Conservation (phyloP, 2,329 filamentous ascomycete genomes). For the Pseudonectria buxi region DNA sequence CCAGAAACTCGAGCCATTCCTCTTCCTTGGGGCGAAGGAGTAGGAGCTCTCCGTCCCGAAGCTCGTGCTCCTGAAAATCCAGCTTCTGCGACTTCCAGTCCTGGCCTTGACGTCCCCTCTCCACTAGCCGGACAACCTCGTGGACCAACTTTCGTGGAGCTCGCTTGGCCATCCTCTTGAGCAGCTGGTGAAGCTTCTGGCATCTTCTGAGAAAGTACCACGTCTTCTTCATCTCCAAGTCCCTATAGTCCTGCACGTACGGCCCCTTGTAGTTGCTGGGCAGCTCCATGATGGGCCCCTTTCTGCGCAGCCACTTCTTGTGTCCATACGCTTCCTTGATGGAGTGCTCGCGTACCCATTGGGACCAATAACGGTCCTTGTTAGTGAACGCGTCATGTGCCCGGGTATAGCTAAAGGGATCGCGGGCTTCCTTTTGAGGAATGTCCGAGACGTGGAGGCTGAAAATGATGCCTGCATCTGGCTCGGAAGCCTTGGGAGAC, state of each 20-base stretch:
- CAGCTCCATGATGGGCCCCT: conserved; percentile 16
- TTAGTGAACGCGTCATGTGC: conserved; percentile 16
- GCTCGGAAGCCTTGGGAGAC: conserved; percentile 3
- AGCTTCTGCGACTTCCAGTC: neutral
- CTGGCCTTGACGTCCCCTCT: conserved; percentile 6
- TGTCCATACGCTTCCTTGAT: conserved; percentile 12
- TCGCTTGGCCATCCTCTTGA: conserved; percentile 9
- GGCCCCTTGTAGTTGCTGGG: conserved; percentile 20
- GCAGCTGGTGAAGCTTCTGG: conserved; percentile 7
- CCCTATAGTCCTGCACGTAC: conserved; percentile 12
- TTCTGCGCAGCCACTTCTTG: conserved; percentile 1
- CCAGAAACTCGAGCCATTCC: conserved; percentile 17
- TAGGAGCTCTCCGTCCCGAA: neutral
- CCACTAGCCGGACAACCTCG: conserved; percentile 4
- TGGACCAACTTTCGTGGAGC: conserved; percentile 14
- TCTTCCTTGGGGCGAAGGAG: conserved; percentile 18
- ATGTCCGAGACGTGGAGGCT: conserved; percentile 12
- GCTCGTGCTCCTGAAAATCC: conserved; percentile 11
- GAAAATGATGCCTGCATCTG: conserved; percentile 18
- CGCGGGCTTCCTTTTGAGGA: conserved; percentile 17
- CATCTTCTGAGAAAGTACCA: conserved; percentile 9
- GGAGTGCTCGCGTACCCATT: conserved; percentile 9
- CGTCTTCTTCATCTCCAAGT: conserved; percentile 17
- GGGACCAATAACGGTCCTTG: conserved; percentile 13
- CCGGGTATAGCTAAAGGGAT: conserved; percentile 23